Base-by-base conservation (phyloP, 2,329 filamentous ascomycete genomes). In the Plectosphaerella cucumerina region DNA sequence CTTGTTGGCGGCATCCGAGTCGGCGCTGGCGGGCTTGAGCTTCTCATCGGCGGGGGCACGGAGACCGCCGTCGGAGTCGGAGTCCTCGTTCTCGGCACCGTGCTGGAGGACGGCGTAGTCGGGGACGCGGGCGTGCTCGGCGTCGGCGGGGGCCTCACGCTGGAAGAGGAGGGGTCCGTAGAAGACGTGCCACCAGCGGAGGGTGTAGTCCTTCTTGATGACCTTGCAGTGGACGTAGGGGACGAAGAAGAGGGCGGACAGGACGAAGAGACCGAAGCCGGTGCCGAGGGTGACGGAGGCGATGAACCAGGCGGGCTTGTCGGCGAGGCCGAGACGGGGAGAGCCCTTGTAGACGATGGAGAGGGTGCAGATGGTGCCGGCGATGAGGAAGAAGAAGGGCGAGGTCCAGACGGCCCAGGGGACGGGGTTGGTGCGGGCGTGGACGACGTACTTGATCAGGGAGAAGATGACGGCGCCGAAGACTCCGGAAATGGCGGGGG, bases 311-410 rank as follows among this genome's bases (percentile, higher is more conserved):
- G 68, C 67, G 2, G 86, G 84, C 74, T 85, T 86, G 69, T 85
- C 80, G 71, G 71, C 75, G 21, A 89, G 72, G 21, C 77, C 76
- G 31, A 88, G 77, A 52, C 74, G 83, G 17, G 87, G 86, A 12
- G 86, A 89, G 34, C 87, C 87, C 76, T 90, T 90, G 78, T 89
- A 90, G 59, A 90, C 86, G 59, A 91, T 83, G 35, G 85, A 89
- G 6, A 91, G 75, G 0, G 86, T 87, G 70, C 86, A 89, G 60
- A 90, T 71, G 51, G 85, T 88, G 51, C 76, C 85, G 48, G 87
- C 85, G 52, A 91, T 80, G 48, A 90, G 80, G 77, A 90, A 90
- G 73, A 85, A 91, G 70, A 87, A 81, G 8, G 87, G 87, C 2
- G 86, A 84, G 47, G 79, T 85, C 70, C 77, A 89, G 49, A 91